These are phyloP conservation scores for Osmozyma mogii DNA, from an alignment of 805 yeast genomes.

Conservation along the genomic window DNA sequence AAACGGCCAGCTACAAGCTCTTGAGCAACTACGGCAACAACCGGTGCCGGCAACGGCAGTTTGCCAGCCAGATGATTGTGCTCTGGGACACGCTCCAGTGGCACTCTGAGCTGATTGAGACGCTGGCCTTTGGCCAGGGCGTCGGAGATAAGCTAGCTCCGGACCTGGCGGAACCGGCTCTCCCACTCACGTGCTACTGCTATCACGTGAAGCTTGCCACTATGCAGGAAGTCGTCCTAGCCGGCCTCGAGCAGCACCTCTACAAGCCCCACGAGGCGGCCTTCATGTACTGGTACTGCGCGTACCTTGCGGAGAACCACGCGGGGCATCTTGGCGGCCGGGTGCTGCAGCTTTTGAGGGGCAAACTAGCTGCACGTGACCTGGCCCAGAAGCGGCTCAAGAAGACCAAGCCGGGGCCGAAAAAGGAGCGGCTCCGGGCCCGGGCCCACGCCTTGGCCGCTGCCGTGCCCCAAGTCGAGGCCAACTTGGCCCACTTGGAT, in stretches of 20 bases:
- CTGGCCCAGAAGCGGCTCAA: slow-evolving; percentile 27
- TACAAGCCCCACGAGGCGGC: slow-evolving; percentile 65
- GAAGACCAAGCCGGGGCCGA: slow-evolving; percentile 34
- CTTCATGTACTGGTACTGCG: slow-evolving; percentile 61
- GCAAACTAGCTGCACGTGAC: slow-evolving; percentile 4
- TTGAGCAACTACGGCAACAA: slow-evolving; percentile 39
- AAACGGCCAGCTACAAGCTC: slow-evolving; percentile 32
- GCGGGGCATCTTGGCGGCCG: slow-evolving; percentile 39
- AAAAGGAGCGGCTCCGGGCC: slow-evolving; percentile 32
- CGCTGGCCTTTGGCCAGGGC: slow-evolving; percentile 26
- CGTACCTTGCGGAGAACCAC: slow-evolving; percentile 36
- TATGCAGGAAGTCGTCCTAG: slow-evolving; percentile 66
- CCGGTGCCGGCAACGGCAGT: slow-evolving; percentile 77
- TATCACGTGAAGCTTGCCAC: slow-evolving; percentile 55
- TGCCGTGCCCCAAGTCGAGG: slow-evolving; percentile 29
- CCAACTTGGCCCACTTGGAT: slow-evolving; percentile 7
- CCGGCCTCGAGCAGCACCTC: slow-evolving; percentile 69
- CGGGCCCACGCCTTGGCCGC: slow-evolving; percentile 23
- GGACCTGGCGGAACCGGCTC: slow-evolving; percentile 33
- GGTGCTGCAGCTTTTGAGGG: slow-evolving; percentile 22
- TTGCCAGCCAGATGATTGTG: slow-evolving; percentile 44
- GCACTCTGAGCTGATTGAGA: slow-evolving; percentile 57
- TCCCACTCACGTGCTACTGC: slow-evolving; percentile 67
- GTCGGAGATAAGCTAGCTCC: slow-evolving; percentile 26
- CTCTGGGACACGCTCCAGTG: slow-evolving; percentile 81